These are phyloP conservation scores for Trametes cinnabarina DNA, from an alignment of 768 basidiomycete genomes.

Conservation along the genomic window DNA sequence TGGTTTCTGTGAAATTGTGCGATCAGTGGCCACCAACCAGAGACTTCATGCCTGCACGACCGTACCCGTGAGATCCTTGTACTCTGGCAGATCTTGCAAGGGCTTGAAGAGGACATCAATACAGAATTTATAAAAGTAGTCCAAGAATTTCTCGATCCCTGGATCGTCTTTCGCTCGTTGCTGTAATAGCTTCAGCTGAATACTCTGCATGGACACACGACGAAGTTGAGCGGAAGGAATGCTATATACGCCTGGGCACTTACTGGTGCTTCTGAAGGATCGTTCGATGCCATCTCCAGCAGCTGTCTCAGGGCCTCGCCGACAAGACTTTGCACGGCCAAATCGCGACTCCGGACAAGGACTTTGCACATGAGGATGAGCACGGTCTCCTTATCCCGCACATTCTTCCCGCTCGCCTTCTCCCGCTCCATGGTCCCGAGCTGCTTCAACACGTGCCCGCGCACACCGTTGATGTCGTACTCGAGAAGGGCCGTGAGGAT, in stretches of 20 bases:
- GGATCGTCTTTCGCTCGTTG: slow-evolving; percentile 77
- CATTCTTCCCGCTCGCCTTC: slow-evolving; percentile 53
- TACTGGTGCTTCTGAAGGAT: slow-evolving; percentile 20
- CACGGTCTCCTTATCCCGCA: slow-evolving; percentile 71
- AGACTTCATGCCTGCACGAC: slow-evolving; percentile 24
- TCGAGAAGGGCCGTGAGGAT: slow-evolving; percentile 83
- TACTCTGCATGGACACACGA: slow-evolving; percentile 14
- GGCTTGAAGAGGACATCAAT: slow-evolving; percentile 80
- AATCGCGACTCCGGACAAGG: slow-evolving; percentile 74
- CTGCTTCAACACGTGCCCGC: slow-evolving; percentile 83
- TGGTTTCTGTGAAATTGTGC: slow-evolving; percentile 41
- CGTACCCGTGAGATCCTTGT: slow-evolving; percentile 48
- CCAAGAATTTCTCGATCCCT: slow-evolving; percentile 83
- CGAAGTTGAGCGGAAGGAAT: too few relatives aligned
- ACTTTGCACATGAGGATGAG: slow-evolving; percentile 73
- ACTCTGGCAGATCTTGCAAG: slow-evolving; percentile 69
- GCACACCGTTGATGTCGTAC: slow-evolving; percentile 85
- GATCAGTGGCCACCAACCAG: too few relatives aligned
- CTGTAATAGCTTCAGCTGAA: slow-evolving; percentile 42
- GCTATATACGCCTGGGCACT: neutral
- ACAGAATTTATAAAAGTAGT: slow-evolving; percentile 90
- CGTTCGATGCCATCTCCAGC: slow-evolving; percentile 64
- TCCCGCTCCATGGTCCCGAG: slow-evolving; percentile 68
- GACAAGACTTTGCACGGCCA: slow-evolving; percentile 87
- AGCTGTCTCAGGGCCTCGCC: slow-evolving; percentile 83